phyloP scores from a whole-genome alignment of 495 filamentous ascomycete species.

The Penicillium waksmanii region DNA sequence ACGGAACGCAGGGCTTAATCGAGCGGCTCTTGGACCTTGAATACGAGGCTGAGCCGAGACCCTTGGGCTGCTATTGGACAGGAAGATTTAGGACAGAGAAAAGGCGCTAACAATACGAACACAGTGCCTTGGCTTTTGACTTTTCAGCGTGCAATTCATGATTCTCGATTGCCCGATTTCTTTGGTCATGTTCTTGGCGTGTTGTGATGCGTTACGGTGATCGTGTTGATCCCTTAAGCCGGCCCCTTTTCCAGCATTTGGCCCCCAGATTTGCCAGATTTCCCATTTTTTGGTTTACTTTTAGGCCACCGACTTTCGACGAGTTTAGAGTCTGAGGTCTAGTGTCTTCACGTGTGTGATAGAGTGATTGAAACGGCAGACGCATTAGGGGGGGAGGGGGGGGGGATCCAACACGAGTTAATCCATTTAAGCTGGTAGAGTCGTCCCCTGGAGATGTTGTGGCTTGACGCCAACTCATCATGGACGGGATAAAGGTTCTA shows the following conservation, averaged over 20 bases:
- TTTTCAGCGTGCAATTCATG: neutral
- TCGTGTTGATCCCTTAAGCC: neutral
- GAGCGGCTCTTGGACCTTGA: slow-evolving; percentile 15
- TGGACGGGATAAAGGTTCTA: neutral
- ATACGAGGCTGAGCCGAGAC: slow-evolving; percentile 13
- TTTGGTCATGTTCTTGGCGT: neutral
- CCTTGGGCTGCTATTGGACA: slow-evolving; percentile 4
- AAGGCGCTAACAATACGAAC: slow-evolving; percentile 16
- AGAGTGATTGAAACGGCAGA: neutral
- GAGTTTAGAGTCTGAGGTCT: neutral
- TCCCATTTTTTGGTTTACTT: neutral
- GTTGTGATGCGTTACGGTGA: neutral
- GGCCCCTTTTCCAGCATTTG: neutral
- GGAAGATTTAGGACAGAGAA: slow-evolving; percentile 3
- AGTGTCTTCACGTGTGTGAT: neutral
- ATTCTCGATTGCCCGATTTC: neutral
- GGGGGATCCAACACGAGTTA: neutral
- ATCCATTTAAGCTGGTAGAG: neutral
- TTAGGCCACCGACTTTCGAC: neutral
- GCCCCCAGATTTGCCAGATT: neutral
- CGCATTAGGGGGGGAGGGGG: neutral
- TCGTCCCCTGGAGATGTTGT: neutral
- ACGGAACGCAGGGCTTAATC: neutral
- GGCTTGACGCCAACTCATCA: slow-evolving; percentile 2
- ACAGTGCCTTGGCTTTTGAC: neutral